Conservation (phyloP, 2,329 filamentous ascomycete species). For the Chrysosphaeria jannelii region DNA sequence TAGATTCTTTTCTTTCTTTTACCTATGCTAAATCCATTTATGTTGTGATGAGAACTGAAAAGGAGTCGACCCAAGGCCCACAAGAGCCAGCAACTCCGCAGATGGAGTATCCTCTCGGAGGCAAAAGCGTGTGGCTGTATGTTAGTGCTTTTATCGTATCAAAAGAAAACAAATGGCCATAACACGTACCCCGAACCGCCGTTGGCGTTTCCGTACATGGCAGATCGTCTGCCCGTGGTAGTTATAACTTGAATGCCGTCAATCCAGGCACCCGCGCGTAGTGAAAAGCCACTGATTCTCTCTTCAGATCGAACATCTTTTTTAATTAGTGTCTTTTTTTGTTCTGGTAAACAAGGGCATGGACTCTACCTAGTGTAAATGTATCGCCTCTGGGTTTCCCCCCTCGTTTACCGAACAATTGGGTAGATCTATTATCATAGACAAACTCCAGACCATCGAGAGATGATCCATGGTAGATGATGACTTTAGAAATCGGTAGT, state of each 20-base stretch:
- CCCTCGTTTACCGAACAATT: constrained; percentile 61
- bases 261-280: constrained; percentile 56
- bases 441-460: constrained; percentile 75
- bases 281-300: constrained; percentile 58
- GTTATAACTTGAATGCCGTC: constrained; percentile 78
- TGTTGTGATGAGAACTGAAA: constrained; percentile 35
- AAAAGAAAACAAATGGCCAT: too few species aligned
- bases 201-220: constrained; percentile 50
- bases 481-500: constrained; percentile 44
- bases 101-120: constrained; percentile 65
- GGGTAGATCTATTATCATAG: constrained; percentile 61
- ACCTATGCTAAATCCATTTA: constrained; percentile 1
- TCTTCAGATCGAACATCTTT: constrained; percentile 68
- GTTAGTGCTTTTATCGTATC: constrained; percentile 7
- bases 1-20: not conserved
- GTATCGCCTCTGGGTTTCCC: constrained; percentile 38
- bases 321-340: too few species aligned
- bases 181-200: constrained; percentile 71
- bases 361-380: too few species aligned
- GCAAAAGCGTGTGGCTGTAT: constrained; percentile 63
- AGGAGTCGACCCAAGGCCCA: constrained; percentile 55
- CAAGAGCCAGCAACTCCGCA: constrained; percentile 66
- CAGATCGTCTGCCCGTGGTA: constrained; percentile 59
- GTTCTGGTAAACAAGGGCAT: too few species aligned
- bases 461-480: constrained; percentile 45